A percentile compares a stretch with the other conserved stretches of the same genome.
phyloP scores from a whole-genome alignment of 148 eudicot species.

The Polygonum maritimum region DNA sequence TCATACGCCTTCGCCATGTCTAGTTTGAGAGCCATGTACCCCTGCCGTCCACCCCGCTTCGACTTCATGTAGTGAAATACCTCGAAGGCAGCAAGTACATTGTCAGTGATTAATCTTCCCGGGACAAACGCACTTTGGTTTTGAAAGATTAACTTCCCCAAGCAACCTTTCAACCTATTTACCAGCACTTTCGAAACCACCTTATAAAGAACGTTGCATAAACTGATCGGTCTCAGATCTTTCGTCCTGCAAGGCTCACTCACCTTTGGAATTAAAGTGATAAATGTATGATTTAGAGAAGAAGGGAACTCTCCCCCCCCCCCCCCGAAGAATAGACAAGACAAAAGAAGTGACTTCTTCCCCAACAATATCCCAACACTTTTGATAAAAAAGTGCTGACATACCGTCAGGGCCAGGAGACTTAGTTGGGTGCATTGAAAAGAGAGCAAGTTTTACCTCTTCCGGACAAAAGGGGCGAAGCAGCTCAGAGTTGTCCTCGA shows the following conservation, averaged over 20 bases:
- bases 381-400: not conserved
- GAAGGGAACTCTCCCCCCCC: not conserved
- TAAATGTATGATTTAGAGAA: not conserved
- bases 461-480: not conserved
- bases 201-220: not conserved
- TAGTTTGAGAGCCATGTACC: too few relatives aligned
- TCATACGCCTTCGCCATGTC: too few relatives aligned
- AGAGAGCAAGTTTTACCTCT: not conserved
- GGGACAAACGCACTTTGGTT: not conserved
- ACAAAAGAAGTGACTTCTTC: not conserved
- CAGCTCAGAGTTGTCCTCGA: not conserved
- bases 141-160: not conserved
- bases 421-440: not conserved
- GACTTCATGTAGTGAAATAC: too few relatives aligned
- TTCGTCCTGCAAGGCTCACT: too few relatives aligned
- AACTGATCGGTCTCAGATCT: too few relatives aligned
- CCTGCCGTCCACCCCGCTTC: too few relatives aligned
- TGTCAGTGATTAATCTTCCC: not conserved
- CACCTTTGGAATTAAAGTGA: too few relatives aligned
- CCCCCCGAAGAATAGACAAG: not conserved
- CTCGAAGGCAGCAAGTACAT: too few relatives aligned
- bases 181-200: not conserved
- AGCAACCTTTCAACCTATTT: not conserved
- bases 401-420: not conserved
- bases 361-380: not conserved